Base-by-base conservation (phyloP, 2,329 filamentous ascomycete species). In the Beauveria scarabaeidicola region DNA sequence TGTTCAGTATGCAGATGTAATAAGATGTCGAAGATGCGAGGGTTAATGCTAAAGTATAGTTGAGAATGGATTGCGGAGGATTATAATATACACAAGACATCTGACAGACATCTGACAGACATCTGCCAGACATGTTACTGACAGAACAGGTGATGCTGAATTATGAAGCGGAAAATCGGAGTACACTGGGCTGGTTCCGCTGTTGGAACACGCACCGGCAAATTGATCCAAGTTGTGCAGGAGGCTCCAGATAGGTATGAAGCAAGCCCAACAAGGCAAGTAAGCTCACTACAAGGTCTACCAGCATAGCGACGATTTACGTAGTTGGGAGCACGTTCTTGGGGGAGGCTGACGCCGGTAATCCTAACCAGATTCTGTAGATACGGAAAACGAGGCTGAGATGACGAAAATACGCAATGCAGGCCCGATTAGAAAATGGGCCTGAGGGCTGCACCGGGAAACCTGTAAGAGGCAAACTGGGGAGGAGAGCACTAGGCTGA, bases 281-380 rank as follows among this genome's bases (percentile, higher is more conserved):
- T 56, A 56, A 48, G 53, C 43, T 48, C 53, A 48, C 40, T 32
- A 44, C 38, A 54, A 46, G 6, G 27, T 17, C 23, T 38, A 36
- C 17, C 38, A 25, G 25, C 25, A 41, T 9, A 15, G 23, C 19
- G 17, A 38, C 23, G 27, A 54, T 29, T n/a, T 29, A 36, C 38
- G 17, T 55, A 25, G 1, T 2, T 56, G 27, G 27, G 27, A n/a
- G 41, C 52, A n/a, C 11, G 29, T 23, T 50, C 36, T 32, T 32
- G 54, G 36, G 44, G 54, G 54, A 44, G 47, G 47, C 56, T 58
- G 47, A 58, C 56, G 11, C 40, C 56, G 56, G 56, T 19, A 58
- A 52, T 52, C 25, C 38, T 58, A 47, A 25, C 56, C 25, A 38
- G 25, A 52, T 58, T 58, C 38, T 52, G 38, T 40, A 40, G 19